Percentiles rank a stretch among this genome's conserved stretches.
Conservation (phyloP, 352 stramenopile genomes). For the Pythium folliculosum region DNA sequence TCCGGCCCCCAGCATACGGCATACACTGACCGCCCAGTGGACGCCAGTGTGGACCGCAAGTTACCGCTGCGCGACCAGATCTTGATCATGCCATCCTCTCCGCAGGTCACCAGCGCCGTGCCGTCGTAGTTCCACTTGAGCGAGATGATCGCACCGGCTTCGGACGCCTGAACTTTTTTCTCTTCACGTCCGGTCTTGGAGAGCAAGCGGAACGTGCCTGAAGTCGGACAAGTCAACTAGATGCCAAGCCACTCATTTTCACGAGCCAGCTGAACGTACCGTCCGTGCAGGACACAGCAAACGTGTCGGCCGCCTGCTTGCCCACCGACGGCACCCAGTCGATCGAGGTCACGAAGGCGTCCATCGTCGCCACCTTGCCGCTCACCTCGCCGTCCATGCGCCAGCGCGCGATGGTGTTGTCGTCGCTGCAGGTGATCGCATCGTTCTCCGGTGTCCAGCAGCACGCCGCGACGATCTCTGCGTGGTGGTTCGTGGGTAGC, state of each 20-base stretch:
- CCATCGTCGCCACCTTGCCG: slow-evolving; percentile 67
- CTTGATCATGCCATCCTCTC: slow-evolving; percentile 94
- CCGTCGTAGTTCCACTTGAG: slow-evolving; percentile 94
- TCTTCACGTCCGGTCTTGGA: slow-evolving; percentile 90
- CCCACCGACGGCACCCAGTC: slow-evolving; percentile 84
- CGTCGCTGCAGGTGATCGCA: slow-evolving; percentile 85
- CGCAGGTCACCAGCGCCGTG: slow-evolving; percentile 87
- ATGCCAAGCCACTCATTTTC: neutral
- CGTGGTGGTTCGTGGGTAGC: slow-evolving; percentile 70
- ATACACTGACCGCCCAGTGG: slow-evolving; percentile 83
- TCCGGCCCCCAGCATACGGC: slow-evolving; percentile 90
- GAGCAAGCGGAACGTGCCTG: slow-evolving; percentile 81
- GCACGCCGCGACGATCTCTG: slow-evolving; percentile 80
- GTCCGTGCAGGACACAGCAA: slow-evolving; percentile 91
- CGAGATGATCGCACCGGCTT: slow-evolving; percentile 85
- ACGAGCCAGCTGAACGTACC: slow-evolving; percentile 17
- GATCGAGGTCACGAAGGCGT: slow-evolving; percentile 76
- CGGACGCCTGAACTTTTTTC: slow-evolving; percentile 87
- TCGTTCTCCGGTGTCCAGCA: slow-evolving; percentile 90
- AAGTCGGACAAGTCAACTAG: neutral
- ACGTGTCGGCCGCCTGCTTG: slow-evolving; percentile 81
- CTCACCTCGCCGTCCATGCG: slow-evolving; percentile 84
- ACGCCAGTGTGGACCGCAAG: slow-evolving; percentile 86
- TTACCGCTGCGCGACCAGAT: slow-evolving; percentile 89
- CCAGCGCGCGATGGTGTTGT: slow-evolving; percentile 84